Evolutionary conservation across 2,329 filamentous ascomycete species (phyloP).

Genomic region (Lecanosticta acicola): DNA sequence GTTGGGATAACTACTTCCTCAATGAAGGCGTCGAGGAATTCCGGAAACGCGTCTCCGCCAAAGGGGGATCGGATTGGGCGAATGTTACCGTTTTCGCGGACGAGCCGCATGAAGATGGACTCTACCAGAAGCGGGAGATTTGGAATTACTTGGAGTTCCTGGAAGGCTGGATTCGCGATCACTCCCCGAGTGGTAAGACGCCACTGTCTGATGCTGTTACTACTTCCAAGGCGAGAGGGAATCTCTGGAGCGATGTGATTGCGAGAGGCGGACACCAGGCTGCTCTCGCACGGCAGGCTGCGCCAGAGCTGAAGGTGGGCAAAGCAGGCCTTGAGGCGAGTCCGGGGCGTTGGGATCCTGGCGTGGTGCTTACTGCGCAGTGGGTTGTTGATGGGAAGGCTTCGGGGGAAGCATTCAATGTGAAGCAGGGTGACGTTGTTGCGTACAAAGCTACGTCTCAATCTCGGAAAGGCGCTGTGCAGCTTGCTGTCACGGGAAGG

Average conservation of each 20-base stretch:
- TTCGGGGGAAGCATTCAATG: conserved; percentile 20
- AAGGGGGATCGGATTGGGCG: conserved; percentile 33
- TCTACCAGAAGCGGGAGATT: conserved; percentile 29
- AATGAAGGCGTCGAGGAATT: conserved; percentile 36
- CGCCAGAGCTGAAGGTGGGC: conserved; percentile 20
- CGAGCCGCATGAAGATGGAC: conserved; percentile 32
- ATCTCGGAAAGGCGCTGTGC: not conserved
- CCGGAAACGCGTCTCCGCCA: conserved; percentile 30
- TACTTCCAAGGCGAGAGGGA: conserved; percentile 25
- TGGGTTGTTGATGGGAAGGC: conserved; percentile 31
- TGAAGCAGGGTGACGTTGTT: conserved; percentile 24
- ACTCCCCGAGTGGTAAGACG: conserved; percentile 29
- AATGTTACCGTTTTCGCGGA: conserved; percentile 34
- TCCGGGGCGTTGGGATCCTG: conserved; percentile 36
- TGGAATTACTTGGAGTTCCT: conserved; percentile 35
- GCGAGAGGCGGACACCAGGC: conserved; percentile 31
- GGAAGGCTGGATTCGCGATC: conserved; percentile 29
- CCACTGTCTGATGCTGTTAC: conserved; percentile 26
- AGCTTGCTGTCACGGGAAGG: not conserved
- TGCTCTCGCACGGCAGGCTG: conserved; percentile 31
- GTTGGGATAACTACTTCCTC: conserved; percentile 34
- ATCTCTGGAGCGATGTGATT: conserved; percentile 34
- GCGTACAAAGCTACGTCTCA: conserved; percentile 2
- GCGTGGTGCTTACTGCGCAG: conserved; percentile 31
- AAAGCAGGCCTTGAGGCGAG: conserved; percentile 8